Conservation (phyloP, 805 yeast species). For the Wickerhamiella kurtzmanii region DNA sequence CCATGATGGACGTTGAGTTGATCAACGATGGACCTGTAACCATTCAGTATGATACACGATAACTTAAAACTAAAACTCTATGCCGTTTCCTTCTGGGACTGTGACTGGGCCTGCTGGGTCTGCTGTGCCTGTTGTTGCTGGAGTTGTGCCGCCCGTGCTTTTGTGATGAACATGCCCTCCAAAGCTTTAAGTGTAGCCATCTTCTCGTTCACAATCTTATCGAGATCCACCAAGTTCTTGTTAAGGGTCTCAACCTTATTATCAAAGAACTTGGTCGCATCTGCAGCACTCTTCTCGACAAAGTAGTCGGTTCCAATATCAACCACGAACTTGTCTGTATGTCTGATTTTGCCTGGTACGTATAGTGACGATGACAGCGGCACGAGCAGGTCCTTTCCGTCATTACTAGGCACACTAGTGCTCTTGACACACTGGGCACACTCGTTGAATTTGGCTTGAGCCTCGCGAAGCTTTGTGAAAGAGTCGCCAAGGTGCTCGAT, state of each 20-base stretch:
- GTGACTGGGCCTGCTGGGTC: background rate
- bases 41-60: constrained; percentile 54
- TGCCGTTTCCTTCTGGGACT: background rate
- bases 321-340: constrained; percentile 60
- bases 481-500: constrained; percentile 76
- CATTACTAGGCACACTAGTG: constrained; percentile 31
- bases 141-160: constrained; percentile 9
- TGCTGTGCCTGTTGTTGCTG: background rate
- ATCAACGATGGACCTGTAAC: constrained; percentile 93
- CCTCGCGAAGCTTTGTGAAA: constrained; percentile 66
- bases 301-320: constrained; percentile 96
- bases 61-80: constrained; percentile 14
- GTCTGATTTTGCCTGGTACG: constrained; percentile 66
- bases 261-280: constrained; percentile 59
- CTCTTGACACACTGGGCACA: constrained; percentile 59
- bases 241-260: constrained; percentile 58
- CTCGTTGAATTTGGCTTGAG: constrained; percentile 68
- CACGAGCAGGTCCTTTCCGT: constrained; percentile 47
- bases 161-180: constrained; percentile 28
- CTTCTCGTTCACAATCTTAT: constrained; percentile 64
- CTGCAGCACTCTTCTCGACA: constrained; percentile 60
- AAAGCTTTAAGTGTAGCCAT: constrained; percentile 47
- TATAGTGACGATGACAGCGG: constrained; percentile 84
- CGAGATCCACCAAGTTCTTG: constrained; percentile 60
- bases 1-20: constrained; percentile 88